A percentile compares a stretch with the other conserved stretches of the same genome.
phyloP scores from a whole-genome alignment of 805 yeast species.

The Hagleromyces aurorensis region DNA sequence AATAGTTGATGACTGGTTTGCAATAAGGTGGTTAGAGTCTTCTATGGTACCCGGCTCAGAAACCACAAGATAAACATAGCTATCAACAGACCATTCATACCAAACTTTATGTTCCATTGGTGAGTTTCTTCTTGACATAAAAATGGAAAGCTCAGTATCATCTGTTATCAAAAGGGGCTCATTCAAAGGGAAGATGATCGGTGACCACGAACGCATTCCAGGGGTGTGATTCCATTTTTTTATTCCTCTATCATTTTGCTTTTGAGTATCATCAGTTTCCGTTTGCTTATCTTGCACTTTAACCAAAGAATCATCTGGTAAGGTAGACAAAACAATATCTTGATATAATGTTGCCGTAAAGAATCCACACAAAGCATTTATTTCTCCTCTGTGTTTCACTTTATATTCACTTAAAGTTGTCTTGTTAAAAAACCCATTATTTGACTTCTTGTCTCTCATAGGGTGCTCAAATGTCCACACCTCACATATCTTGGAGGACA shows the following conservation, averaged over 20 bases:
- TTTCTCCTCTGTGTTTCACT: slow-evolving; percentile 41
- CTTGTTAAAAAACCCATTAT: slow-evolving; percentile 12
- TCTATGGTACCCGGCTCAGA: too few species aligned
- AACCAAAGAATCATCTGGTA: slow-evolving; percentile 21
- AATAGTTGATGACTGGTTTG: too few species aligned
- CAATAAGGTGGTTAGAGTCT: too few species aligned
- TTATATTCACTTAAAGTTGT: slow-evolving; percentile 34
- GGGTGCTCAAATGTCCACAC: slow-evolving; percentile 63
- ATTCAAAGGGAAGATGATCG: slow-evolving; percentile 53
- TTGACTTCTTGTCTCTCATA: slow-evolving; percentile 1
- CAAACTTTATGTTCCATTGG: slow-evolving; percentile 39
- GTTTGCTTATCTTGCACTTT: slow-evolving; percentile 5
- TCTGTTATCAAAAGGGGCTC: slow-evolving; percentile 46
- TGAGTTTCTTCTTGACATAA: slow-evolving; percentile 39
- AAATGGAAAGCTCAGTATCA: slow-evolving; percentile 46
- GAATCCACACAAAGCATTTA: slow-evolving; percentile 72
- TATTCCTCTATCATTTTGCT: slow-evolving; percentile 9
- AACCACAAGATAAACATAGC: slow-evolving; percentile 37
- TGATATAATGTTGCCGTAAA: slow-evolving; percentile 65
- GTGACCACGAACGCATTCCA: slow-evolving; percentile 59
- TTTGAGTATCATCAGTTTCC: slow-evolving; percentile 1
- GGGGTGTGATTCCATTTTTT: slow-evolving; percentile 29
- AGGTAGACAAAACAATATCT: slow-evolving; percentile 35
- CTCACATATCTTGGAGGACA: slow-evolving; percentile 41
- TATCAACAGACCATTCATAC: slow-evolving; percentile 62